Conservation (phyloP, 768 basidiomycete species). For the Gymnopilus dilepis region DNA sequence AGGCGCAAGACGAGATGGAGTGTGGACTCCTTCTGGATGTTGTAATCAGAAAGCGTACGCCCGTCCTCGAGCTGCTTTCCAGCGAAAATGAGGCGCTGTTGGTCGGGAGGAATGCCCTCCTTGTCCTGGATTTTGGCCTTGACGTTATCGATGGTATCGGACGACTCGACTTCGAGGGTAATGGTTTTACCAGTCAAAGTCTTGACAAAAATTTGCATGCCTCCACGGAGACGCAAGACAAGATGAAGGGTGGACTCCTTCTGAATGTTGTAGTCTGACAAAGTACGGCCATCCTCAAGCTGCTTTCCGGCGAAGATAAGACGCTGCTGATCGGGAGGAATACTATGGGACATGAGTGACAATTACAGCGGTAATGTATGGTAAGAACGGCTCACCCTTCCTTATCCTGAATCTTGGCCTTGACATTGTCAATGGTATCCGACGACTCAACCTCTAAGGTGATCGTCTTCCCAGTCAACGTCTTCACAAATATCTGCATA, state of each 20-base stretch:
- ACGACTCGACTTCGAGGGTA: constrained; percentile 88
- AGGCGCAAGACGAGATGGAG: constrained; percentile 84
- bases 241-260: constrained; percentile 93
- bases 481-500: constrained; percentile 77
- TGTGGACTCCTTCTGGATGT: constrained; percentile 90
- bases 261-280: constrained; percentile 93
- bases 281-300: constrained; percentile 90
- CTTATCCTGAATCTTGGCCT: constrained; percentile 89
- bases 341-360: constrained; percentile 39
- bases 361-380: background rate
- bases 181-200: constrained; percentile 90
- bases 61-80: constrained; percentile 94
- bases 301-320: constrained; percentile 98
- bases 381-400: constrained; percentile 60
- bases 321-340: constrained; percentile 91
- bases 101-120: constrained; percentile 88
- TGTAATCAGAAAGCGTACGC: constrained; percentile 89
- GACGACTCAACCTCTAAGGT: constrained; percentile 76
- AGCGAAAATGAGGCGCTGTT: constrained; percentile 90
- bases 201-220: constrained; percentile 87
- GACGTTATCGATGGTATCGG: constrained; percentile 87
- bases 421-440: constrained; percentile 73
- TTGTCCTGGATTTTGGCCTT: constrained; percentile 95
- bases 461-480: constrained; percentile 77
- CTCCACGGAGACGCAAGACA: constrained; percentile 90